Evolutionary conservation across 257 asterid genomes (phyloP), one percentile per base, ranked within the genome.

Genomic region (Solanum chmielewskii): DNA sequence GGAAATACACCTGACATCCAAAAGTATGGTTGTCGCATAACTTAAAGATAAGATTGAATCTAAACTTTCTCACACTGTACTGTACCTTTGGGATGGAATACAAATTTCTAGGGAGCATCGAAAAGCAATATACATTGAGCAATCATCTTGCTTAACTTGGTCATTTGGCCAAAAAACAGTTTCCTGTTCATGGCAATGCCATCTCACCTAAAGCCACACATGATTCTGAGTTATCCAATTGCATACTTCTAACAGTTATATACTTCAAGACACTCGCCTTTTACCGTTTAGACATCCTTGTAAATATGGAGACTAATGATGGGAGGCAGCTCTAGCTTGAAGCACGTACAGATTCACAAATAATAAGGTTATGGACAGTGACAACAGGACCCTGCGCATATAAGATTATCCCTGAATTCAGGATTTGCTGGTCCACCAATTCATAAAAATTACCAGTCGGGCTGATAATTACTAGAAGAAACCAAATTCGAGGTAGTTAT

Each of bases 401-500:
- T 59, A 71, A 42, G 39, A 80, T 23, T 60, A 74, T 33, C 84
- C 52, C 39, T 44, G 35, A 64, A 66, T 88, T n/a, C 41, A 64
- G 44, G 59, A 76, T 86, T 20, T 82, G 80, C 76, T 49, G 62
- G 62, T 42, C 86, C 69, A 84, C 35, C 76, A 64, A 62, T 52
- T 47, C 68, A 81, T 75, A 85, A 84, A 82, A 45, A 47, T 45
- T 86, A 66, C 62, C 83, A 86, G 84, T 41, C 21, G 5, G 20
- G 31, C 49, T 39, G 49, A 29, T 29, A 86, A 86, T 82, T 64
- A 83, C 92, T 90, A 91, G 87, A 91, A 91, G 90, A 91, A 91
- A 87, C 89, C 93, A 73, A 91, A 91, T 85, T 89, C 93, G 33
- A 91, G 89, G 84, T 86, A 91, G 81, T 86, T 91, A 60, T 91